Percentiles rank a stretch among this genome's conserved stretches.
These are phyloP conservation scores for Mycena epipterygia DNA, from an alignment of 768 basidiomycete genomes.

Conservation along the genomic window DNA sequence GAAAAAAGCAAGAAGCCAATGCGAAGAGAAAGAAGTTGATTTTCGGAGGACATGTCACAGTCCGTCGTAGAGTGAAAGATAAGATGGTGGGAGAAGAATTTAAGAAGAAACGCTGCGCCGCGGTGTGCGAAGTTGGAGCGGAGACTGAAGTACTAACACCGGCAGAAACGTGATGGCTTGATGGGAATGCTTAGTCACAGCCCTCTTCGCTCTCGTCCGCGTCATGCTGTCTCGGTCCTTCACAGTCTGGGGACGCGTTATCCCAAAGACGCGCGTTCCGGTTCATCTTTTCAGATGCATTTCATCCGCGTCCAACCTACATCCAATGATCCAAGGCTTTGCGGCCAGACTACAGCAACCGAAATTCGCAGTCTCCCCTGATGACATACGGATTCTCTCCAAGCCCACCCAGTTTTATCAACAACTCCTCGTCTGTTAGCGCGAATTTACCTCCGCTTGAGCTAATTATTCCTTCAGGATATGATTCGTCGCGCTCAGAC, in stretches of 20 bases:
- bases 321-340: slow-evolving; percentile 49
- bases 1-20: too few relatives aligned
- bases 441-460: not conserved
- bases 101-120: too few relatives aligned
- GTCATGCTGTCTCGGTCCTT: slow-evolving; percentile 22
- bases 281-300: not conserved
- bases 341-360: slow-evolving; percentile 58
- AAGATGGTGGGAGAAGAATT: too few relatives aligned
- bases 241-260: slow-evolving; percentile 16
- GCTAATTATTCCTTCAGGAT: slow-evolving; percentile 58
- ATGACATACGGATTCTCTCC: slow-evolving; percentile 66
- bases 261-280: not conserved
- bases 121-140: too few relatives aligned
- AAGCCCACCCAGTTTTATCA: slow-evolving; percentile 72
- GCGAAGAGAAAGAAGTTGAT: too few relatives aligned
- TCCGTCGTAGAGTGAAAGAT: too few relatives aligned
- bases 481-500: slow-evolving; percentile 83
- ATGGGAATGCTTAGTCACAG: too few relatives aligned
- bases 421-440: slow-evolving; percentile 63
- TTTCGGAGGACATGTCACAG: too few relatives aligned
- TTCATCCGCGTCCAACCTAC: slow-evolving; percentile 28
- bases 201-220: not conserved
- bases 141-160: too few relatives aligned
- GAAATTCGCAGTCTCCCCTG: slow-evolving; percentile 58
- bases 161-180: too few relatives aligned